Base-by-base conservation (phyloP, 169 alveolate genomes). In the Nephromyces sp. region DNA sequence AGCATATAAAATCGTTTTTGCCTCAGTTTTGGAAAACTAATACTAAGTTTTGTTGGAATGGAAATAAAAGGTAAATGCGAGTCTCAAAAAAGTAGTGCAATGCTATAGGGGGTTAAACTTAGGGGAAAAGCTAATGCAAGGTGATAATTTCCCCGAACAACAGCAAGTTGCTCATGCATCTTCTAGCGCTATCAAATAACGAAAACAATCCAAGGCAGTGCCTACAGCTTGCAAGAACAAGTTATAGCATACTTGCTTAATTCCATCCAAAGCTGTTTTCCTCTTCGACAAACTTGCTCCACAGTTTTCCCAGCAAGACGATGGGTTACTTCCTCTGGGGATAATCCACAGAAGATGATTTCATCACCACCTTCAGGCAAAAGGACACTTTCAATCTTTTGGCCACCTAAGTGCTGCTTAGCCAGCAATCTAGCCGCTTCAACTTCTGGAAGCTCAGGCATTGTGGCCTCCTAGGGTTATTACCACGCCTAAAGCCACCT, bases 391-490 rank as follows among this genome's bases (percentile, higher is more conserved):
- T 3, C 5, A 5, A 65, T 5, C 6, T 3, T 6, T 32, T 65
- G 28, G 28, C 71, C 71, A 43, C 3, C 71, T 27, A 65, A n/a
- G 2, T 5, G 2, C 3, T 2, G 68, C 71, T 2, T 53, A 28
- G 71, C 71, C 71, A 65, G 71, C 71, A 43, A 2, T 27, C 71
- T 25, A 32, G 66, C 71, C 5, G 43, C 27, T 32, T 65, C 71
- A 65, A 65, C 71, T 5, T 65, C 71, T 5, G 71, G 71, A 5
- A 65, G 71, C 71, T 65, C 71, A 5, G 71, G 71, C 71, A 65
- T 65, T 27, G 51, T 8, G 28, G 28, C n/a, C 51, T n/a, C n/a
- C n/a, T n/a, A 43, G 57, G 15, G 15, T 15, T 43, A 15, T 15
- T 43, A 43, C 15, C 57, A 43, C 57, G 57, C 57, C 57, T 15